A percentile compares a stretch with the other conserved stretches of the same genome.
Conservation (phyloP, 192 early-diverging fungal species). For the Backusella circina region DNA sequence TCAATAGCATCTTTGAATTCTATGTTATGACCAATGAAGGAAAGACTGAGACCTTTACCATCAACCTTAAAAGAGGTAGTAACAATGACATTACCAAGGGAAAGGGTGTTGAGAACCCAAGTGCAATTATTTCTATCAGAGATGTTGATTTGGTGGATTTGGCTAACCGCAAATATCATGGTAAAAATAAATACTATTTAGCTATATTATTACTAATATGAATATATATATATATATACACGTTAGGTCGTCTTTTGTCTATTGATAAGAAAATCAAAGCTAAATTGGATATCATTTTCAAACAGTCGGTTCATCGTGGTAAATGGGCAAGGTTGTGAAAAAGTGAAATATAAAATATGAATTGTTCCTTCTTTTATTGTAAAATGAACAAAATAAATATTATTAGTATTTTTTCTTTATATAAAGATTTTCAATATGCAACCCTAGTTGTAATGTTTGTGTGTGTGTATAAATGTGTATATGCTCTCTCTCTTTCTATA, state of each 20-base stretch:
- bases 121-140: slow-evolving; percentile 64
- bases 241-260: slow-evolving; percentile 82
- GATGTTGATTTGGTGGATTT: slow-evolving; percentile 85
- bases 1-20: slow-evolving; percentile 87
- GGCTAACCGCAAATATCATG: slow-evolving; percentile 81
- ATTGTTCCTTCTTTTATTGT: not conserved
- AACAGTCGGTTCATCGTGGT: slow-evolving; percentile 42
- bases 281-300: slow-evolving; percentile 67
- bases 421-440: not conserved
- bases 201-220: too few relatives aligned
- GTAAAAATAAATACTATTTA: too few relatives aligned
- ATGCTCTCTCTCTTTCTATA: not conserved
- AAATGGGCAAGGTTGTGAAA: slow-evolving; percentile 65
- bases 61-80: slow-evolving; percentile 79
- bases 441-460: not conserved
- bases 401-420: not conserved
- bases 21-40: slow-evolving; percentile 72
- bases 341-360: not conserved
- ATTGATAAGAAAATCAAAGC: slow-evolving; percentile 89
- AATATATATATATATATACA: too few relatives aligned
- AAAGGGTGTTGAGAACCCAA: slow-evolving; percentile 58
- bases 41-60: slow-evolving; percentile 72
- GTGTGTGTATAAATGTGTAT: not conserved
- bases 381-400: not conserved
- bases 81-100: slow-evolving; percentile 40